Evolutionary conservation across 768 basidiomycete species (phyloP), one percentile per base, ranked within the genome.

Genomic region (Lentinula edodes): DNA sequence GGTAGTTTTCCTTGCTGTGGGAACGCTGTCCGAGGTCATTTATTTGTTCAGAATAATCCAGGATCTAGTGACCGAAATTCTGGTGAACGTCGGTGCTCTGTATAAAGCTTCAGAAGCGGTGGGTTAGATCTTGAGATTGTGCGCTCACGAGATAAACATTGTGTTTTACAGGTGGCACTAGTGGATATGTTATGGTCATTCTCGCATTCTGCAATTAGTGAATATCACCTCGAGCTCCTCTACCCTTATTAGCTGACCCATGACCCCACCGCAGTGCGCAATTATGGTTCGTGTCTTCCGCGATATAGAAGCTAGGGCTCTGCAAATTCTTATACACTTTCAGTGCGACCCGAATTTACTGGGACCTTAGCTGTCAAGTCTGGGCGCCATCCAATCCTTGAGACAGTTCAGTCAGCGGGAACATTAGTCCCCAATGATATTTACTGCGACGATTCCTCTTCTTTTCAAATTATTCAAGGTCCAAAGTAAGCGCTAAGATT

Each of bases 31-130:
- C 10, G 13, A 51, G 51, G 20, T 35, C 48, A 28, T n/a, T n/a
- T 23, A 18, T 5, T 12, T 8, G 45, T 39, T 57, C 58, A 93
- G 92, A 63, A 88, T 95, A 54, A 87, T 98, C 50, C 83, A 89
- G 63, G 88, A 90, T 46, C 77, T 98, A 28, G 83, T 92, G 1
- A 77, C 78, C 0, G 83, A 88, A 51, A 83, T 98, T 52, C 67
- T 95, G 0, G 76, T 75, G 0, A 78, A 91, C 61, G 82, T 95
- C 43, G 89, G 92, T 28, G 88, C 85, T 43, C 76, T 99, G 28
- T 96, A 96, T 76, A 90, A 91, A 62, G 90, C 90, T 6, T 91
- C 93, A 0, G 97, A 98, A 76, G 93, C 93, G 23, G 91, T 93
- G 65, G 58, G 78, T 68, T 9, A n/a, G 5, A 15, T 10, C 18